Base-by-base conservation (phyloP, 495 filamentous ascomycete species). In the Aspergillus affinis region DNA sequence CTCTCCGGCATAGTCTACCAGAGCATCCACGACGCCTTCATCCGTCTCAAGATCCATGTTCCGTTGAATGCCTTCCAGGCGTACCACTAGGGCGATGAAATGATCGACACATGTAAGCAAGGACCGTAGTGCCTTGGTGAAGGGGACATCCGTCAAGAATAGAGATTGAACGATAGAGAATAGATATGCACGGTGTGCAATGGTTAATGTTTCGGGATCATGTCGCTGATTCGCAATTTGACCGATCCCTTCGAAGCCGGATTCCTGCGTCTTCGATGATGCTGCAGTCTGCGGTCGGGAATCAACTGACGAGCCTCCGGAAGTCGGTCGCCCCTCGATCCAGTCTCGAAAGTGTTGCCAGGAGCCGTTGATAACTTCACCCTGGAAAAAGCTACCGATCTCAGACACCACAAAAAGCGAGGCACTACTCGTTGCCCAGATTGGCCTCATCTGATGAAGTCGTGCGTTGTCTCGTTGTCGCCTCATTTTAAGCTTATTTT, bases 401-500 rank as follows among this genome's bases (percentile, higher is more conserved):
- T 97, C 92, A 1, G 89, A 89, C 4, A 98, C 78, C 61, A 97
- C 89, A 74, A 96, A 96, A 1, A 93, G 80, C 0, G 90, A 89
- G 4, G 90, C 89, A 63, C 88, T 88, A 61, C 86, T 82, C 2
- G 89, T 92, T 3, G 92, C 92, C 93, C 94, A 98, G 0, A 93
- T 81, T 20, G 82, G 88, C 10, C 94, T 80, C 80, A 96, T 87
- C 13, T 83, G 79, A 36, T 76, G 75, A 17, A 80, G 78, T 46
- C 93, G 80, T 12, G 69, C 64, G 52, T 84, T 83, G 57, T 83
- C 79, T 53, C 87, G 75, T 55, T 84, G 75, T 48, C 89, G 81
- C 12, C 87, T 80, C 15, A 79, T 71, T 9, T 66, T 75, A 19
- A 87, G 80, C 46, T 78, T 82, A 8, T 77, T 75, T 53, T 83